Conservation (phyloP, 345 rosid species). For the Carallia brachiata region DNA sequence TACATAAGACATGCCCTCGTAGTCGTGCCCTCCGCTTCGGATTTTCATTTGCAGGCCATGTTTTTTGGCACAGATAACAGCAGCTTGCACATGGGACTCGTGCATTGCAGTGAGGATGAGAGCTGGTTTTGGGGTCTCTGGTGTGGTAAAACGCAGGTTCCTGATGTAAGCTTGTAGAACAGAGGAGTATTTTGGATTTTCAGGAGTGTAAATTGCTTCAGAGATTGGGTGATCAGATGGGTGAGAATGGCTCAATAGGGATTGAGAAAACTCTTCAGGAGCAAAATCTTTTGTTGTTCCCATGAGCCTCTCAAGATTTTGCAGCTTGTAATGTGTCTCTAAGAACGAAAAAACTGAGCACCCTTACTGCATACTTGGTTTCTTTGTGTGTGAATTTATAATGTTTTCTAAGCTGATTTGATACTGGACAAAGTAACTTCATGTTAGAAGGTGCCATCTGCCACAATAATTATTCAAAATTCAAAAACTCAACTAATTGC, state of each 20-base stretch:
- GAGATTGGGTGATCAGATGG: slow-evolving; percentile 22
- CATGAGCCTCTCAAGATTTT: not conserved
- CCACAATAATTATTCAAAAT: too few species aligned
- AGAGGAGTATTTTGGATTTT: slow-evolving; percentile 12
- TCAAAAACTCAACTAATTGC: too few species aligned
- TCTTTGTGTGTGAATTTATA: too few species aligned
- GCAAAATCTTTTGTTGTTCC: not conserved
- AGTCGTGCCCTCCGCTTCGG: slow-evolving; percentile 15
- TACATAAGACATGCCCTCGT: slow-evolving; percentile 10
- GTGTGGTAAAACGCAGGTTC: slow-evolving; percentile 6
- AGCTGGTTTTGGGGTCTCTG: slow-evolving; percentile 8
- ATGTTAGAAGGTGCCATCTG: too few species aligned
- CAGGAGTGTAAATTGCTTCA: slow-evolving; percentile 20
- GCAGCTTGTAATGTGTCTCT: too few species aligned
- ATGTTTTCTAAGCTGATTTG: too few species aligned
- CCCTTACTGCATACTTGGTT: too few species aligned
- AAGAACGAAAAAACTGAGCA: too few species aligned
- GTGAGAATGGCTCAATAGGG: slow-evolving; percentile 17
- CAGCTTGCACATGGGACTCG: slow-evolving; percentile 12
- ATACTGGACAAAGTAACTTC: too few species aligned
- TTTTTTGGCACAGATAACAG: not conserved
- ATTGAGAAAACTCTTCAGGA: slow-evolving; percentile 9
- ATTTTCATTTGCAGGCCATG: slow-evolving; percentile 9
- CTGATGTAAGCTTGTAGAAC: slow-evolving; percentile 8
- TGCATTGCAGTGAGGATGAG: slow-evolving; percentile 10